Conservation (phyloP, 371 early-diverging fungal genomes). For the Apophysomyces trapeziformis region DNA sequence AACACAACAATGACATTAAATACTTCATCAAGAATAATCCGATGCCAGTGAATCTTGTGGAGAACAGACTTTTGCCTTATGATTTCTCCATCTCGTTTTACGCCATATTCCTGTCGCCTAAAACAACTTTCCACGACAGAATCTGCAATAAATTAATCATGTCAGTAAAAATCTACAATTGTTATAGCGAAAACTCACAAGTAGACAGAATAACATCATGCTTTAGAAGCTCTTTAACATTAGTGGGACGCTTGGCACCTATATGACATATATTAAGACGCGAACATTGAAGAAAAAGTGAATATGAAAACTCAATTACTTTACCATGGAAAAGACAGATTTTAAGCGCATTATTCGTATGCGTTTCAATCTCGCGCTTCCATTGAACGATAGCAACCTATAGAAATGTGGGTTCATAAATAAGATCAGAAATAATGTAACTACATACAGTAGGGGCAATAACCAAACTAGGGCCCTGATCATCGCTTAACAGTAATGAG, state of each 20-base stretch:
- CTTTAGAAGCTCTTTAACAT: slow-evolving; percentile 49
- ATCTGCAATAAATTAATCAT: slow-evolving; percentile 35
- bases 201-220: slow-evolving; percentile 89
- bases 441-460: slow-evolving; percentile 75
- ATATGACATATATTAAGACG: slow-evolving; percentile 9
- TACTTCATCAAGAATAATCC: slow-evolving; percentile 89
- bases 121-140: slow-evolving; percentile 78
- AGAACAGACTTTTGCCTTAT: slow-evolving; percentile 71
- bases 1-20: not conserved
- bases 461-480: slow-evolving; percentile 80
- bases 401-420: not conserved
- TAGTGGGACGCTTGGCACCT: slow-evolving; percentile 57
- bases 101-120: slow-evolving; percentile 77
- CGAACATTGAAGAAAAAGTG: not conserved
- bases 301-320: not conserved
- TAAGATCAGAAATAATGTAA: not conserved
- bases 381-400: slow-evolving; percentile 91
- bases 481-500: slow-evolving; percentile 73
- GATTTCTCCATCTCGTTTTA: slow-evolving; percentile 54
- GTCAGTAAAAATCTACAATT: not conserved
- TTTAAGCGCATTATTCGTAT: slow-evolving; percentile 67
- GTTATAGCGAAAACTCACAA: slow-evolving; percentile 45
- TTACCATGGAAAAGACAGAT: slow-evolving; percentile 77
- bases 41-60: slow-evolving; percentile 82
- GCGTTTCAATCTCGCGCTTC: slow-evolving; percentile 79